phyloP scores from a whole-genome alignment of 2,329 filamentous ascomycete species.

The Fusarium chuoi region DNA sequence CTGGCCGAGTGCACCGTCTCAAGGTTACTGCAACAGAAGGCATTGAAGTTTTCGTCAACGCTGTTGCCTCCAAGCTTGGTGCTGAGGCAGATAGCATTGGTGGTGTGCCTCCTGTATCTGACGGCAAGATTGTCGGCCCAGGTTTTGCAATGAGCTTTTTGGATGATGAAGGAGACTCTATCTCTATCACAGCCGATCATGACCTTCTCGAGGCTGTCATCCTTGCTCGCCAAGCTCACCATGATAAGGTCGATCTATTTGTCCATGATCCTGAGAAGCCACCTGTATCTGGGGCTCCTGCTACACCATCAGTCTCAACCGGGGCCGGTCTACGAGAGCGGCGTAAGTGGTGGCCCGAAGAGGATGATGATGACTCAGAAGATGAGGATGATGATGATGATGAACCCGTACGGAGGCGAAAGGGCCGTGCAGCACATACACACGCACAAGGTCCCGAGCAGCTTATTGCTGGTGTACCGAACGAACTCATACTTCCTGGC shows the following conservation, averaged over 20 bases:
- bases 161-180: slow-evolving; percentile 95
- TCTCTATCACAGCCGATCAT: slow-evolving; percentile 95
- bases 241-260: slow-evolving; percentile 96
- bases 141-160: slow-evolving; percentile 96
- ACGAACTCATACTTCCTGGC: slow-evolving; percentile 91
- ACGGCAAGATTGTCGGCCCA: slow-evolving; percentile 78
- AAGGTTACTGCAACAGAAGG: slow-evolving; percentile 86
- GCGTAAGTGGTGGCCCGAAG: slow-evolving; percentile 68
- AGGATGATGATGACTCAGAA: slow-evolving; percentile 62
- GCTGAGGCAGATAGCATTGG: slow-evolving; percentile 85
- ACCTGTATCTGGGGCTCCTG: slow-evolving; percentile 69
- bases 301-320: slow-evolving; percentile 61
- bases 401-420: slow-evolving; percentile 58
- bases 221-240: slow-evolving; percentile 78
- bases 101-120: slow-evolving; percentile 79
- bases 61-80: slow-evolving; percentile 86
- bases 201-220: slow-evolving; percentile 91
- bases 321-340: slow-evolving; percentile 61
- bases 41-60: slow-evolving; percentile 79
- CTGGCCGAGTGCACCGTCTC: slow-evolving; percentile 90
- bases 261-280: slow-evolving; percentile 93
- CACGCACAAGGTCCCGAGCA: slow-evolving; percentile 73
- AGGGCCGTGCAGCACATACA: slow-evolving; percentile 53
- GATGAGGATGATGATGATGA: slow-evolving; percentile 66
- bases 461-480: slow-evolving; percentile 89